Evolutionary conservation across 2,329 filamentous ascomycete genomes (phyloP).

Genomic region (Metarhizium sp.): DNA sequence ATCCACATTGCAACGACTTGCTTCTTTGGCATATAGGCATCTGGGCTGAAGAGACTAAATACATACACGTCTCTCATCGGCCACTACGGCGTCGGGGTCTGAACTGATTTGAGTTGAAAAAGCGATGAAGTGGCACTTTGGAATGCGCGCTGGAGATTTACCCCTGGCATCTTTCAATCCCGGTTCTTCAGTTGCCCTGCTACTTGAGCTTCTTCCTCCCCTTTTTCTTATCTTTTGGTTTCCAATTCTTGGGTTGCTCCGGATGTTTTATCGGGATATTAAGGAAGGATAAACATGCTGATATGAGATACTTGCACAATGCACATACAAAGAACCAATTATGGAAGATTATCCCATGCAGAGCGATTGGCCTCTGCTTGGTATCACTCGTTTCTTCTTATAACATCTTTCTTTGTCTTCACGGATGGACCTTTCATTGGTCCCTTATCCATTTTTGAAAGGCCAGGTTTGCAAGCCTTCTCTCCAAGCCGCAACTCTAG

Average conservation of each 20-base stretch:
- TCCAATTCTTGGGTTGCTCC: background rate
- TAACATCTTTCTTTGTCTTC: background rate
- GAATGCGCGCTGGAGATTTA: background rate
- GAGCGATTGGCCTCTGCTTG: background rate
- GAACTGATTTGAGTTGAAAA: background rate
- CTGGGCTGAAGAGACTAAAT: background rate
- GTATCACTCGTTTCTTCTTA: background rate
- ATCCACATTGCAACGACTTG: background rate
- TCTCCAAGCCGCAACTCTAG: background rate
- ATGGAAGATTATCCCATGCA: background rate
- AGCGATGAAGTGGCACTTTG: background rate
- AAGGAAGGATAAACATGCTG: constrained; percentile 3
- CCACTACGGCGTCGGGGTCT: background rate
- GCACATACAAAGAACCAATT: background rate
- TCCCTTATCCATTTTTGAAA: background rate
- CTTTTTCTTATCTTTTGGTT: background rate
- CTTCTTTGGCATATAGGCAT: constrained; percentile 6
- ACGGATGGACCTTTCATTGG: background rate
- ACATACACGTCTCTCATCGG: background rate
- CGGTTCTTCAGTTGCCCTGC: background rate
- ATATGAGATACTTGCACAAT: constrained; percentile 4
- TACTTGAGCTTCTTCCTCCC: background rate
- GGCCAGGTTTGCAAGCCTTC: background rate
- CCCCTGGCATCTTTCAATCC: background rate
- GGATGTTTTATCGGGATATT: background rate